These are phyloP conservation scores for Neurospora tetrasperma DNA, from an alignment of 495 filamentous ascomycete genomes.

Conservation along the genomic window DNA sequence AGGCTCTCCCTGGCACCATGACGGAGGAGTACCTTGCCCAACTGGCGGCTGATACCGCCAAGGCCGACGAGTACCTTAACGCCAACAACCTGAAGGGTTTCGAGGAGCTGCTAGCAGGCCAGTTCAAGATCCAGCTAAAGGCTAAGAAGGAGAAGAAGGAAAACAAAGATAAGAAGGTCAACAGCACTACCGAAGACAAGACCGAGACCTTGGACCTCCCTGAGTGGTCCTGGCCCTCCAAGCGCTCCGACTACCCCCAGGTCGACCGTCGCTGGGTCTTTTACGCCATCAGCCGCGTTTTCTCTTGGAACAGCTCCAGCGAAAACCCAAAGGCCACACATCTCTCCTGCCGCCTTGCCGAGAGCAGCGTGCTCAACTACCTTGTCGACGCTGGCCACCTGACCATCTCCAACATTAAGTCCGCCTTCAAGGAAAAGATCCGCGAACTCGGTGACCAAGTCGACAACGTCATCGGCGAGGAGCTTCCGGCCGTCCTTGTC, in stretches of 20 bases:
- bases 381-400: slow-evolving; percentile 54
- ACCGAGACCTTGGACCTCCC: slow-evolving; percentile 2
- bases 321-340: slow-evolving; percentile 20
- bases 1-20: slow-evolving; percentile 28
- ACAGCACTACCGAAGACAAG: background rate
- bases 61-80: slow-evolving; percentile 37
- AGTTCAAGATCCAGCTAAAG: slow-evolving; percentile 27
- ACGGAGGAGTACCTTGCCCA: slow-evolving; percentile 25
- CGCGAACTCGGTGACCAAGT: slow-evolving; percentile 22
- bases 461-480: slow-evolving; percentile 38
- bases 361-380: slow-evolving; percentile 46
- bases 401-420: slow-evolving; percentile 49
- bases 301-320: slow-evolving; percentile 28
- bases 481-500: slow-evolving; percentile 49
- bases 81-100: slow-evolving; percentile 39
- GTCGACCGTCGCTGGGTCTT: slow-evolving; percentile 43
- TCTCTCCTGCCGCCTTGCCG: slow-evolving; percentile 42
- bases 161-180: slow-evolving; percentile 8
- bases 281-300: slow-evolving; percentile 41
- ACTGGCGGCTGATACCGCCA: slow-evolving; percentile 24
- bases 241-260: slow-evolving; percentile 28
- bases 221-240: slow-evolving; percentile 32
- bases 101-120: slow-evolving; percentile 41
- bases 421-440: slow-evolving; percentile 44
- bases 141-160: slow-evolving; percentile 13